Base-by-base conservation (phyloP, 306 rosid genomes). In the Canavalia ensiformis region DNA sequence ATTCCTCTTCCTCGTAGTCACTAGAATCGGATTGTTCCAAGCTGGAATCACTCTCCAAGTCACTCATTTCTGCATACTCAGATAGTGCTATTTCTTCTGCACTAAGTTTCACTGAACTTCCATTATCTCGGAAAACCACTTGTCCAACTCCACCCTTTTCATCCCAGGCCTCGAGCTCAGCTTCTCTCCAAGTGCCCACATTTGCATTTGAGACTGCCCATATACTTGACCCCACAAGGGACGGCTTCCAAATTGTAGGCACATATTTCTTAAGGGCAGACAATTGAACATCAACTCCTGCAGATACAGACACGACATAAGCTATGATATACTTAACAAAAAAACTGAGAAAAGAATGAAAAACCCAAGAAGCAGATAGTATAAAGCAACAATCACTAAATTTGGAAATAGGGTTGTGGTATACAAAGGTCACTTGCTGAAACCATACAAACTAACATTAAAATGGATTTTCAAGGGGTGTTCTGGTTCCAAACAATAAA, bases 111-210 rank as follows among this genome's bases (percentile, higher is more conserved):
- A 75, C 80, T 67, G 91, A 90, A 86, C 89, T 90, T 72, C 98
- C 97, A 79, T 93, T 87, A n/a, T 87, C 93, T 76, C 92, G 88
- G 80, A 93, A 95, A 87, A 91, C 98, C 68, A 91, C 96, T 82
- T 84, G 91, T 58, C 92, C 99, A 78, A 77, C 81, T 64, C 90
- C 89, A 70, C 60, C 84, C 7, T 80, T 55, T 78, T 89, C 92
- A 8, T 95, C 96, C 98, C 97, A 95, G 8, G 95, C 91, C 81
- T 89, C 94, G 33, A 95, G 98, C 77, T 91, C 98, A 30, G 98
- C 99, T 86, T 87, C 95, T 82, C 88, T 93, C 98, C 98, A 95
- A 66, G 92, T 83, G 67, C 93, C 93, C 59, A 82, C 77, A 51
- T 82, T 84, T 75, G 82, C 50, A 82, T 91, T 90, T 31, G 98